phyloP scores from a whole-genome alignment of 2,329 filamentous ascomycete genomes.

The Xylaria hypoxylon region DNA sequence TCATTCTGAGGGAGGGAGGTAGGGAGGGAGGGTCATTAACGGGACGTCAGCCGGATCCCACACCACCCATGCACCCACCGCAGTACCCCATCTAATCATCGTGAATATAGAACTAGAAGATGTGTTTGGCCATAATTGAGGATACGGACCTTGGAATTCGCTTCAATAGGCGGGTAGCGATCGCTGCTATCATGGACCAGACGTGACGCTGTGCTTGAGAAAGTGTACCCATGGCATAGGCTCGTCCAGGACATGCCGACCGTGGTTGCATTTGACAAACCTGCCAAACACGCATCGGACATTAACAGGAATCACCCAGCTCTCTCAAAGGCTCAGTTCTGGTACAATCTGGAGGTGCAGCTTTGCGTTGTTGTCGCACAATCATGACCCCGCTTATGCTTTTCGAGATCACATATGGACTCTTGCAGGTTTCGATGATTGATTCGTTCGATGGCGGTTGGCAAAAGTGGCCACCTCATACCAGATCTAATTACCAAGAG shows the following conservation, averaged over 20 bases:
- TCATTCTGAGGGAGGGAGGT: constrained; percentile 5
- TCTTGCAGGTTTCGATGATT: constrained; percentile 20
- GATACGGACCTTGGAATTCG: neutral
- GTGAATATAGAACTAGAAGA: constrained; percentile 3
- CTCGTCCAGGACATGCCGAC: constrained; percentile 11
- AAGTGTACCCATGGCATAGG: neutral
- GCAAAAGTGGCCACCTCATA: constrained; percentile 14
- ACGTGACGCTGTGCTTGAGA: neutral
- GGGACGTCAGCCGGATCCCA: constrained; percentile 27
- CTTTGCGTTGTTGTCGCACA: constrained; percentile 30
- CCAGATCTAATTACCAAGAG: constrained; percentile 9
- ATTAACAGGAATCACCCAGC: constrained; percentile 13
- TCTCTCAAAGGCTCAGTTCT: constrained; percentile 15
- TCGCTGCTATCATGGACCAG: constrained; percentile 10
- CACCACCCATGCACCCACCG: constrained; percentile 24
- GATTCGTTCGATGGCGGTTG: constrained; percentile 13
- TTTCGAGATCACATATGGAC: constrained; percentile 16
- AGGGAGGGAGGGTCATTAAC: constrained; percentile 1
- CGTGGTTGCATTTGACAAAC: constrained; percentile 31
- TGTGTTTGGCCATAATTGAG: neutral
- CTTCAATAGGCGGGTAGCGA: constrained; percentile 14
- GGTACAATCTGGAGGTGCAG: constrained; percentile 15
- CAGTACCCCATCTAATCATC: constrained; percentile 1
- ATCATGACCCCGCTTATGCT: constrained; percentile 26
- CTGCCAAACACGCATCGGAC: constrained; percentile 38